These are phyloP conservation scores for Citrus australasica DNA, from an alignment of 345 rosid genomes.

Conservation along the genomic window DNA sequence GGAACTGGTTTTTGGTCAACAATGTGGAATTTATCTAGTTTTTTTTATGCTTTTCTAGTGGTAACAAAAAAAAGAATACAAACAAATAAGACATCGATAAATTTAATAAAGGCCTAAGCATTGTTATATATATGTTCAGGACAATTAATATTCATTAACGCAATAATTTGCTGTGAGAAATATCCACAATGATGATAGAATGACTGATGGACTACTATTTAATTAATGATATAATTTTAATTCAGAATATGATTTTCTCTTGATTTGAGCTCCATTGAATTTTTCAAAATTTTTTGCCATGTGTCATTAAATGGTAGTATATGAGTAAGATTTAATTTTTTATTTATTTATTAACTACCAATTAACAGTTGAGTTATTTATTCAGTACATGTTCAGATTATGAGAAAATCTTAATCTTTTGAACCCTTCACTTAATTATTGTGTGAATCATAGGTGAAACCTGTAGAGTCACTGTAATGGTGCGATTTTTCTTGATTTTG, in stretches of 20 bases:
- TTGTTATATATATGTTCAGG: too few relatives aligned
- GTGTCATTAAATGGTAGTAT: too few relatives aligned
- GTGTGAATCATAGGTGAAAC: neutral
- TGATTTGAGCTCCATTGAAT: rapidly evolving
- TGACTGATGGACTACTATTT: neutral
- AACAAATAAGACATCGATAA: too few relatives aligned
- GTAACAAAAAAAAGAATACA: neutral
- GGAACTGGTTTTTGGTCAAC: constrained; percentile 15
- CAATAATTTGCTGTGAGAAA: too few relatives aligned
- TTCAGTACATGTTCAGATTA: rapidly evolving
- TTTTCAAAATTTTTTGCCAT: too few relatives aligned
- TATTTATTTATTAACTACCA: too few relatives aligned
- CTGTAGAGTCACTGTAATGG: neutral
- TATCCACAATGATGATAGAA: too few relatives aligned
- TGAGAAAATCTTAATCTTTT: neutral
- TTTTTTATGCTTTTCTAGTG: constrained; percentile 16
- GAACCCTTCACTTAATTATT: neutral
- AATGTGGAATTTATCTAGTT: constrained; percentile 6
- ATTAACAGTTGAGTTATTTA: too few relatives aligned
- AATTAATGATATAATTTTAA: neutral
- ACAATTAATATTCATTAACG: too few relatives aligned
- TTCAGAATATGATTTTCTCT: rapidly evolving
- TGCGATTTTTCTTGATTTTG: constrained; percentile 22
- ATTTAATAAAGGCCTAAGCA: too few relatives aligned
- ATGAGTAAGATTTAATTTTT: too few relatives aligned